These are phyloP conservation scores for Botrytis galanthina DNA, from an alignment of 2,329 filamentous ascomycete species.

Conservation along the genomic window DNA sequence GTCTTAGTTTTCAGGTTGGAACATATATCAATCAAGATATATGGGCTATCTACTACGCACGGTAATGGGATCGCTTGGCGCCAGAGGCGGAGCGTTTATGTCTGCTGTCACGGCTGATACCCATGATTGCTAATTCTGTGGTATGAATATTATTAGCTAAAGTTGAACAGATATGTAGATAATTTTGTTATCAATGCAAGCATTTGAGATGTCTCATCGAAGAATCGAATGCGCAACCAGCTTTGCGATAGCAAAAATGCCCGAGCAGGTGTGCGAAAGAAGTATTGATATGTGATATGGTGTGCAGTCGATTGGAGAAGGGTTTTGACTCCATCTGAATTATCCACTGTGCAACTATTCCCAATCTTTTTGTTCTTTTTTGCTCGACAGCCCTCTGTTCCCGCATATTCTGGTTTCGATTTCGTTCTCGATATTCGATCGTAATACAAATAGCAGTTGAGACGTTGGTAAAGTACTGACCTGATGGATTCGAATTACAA, in stretches of 20 bases:
- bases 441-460: background rate
- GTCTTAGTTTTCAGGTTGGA: conserved; percentile 64
- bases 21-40: conserved; percentile 59
- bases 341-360: conserved; percentile 7
- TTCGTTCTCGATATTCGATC: conserved; percentile 6
- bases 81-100: conserved; percentile 99
- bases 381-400: background rate
- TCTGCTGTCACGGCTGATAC: conserved; percentile 99
- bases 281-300: conserved; percentile 12
- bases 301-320: conserved; percentile 12
- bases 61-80: conserved; percentile 94
- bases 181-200: background rate
- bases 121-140: conserved; percentile 79
- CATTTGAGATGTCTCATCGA: background rate
- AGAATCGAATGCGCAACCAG: conserved; percentile 18
- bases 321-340: conserved; percentile 3
- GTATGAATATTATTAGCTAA: conserved; percentile 35
- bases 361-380: conserved; percentile 4
- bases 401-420: conserved; percentile 2
- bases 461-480: conserved; percentile 41
- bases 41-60: conserved; percentile 73
- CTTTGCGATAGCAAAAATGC: background rate
- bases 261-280: background rate
- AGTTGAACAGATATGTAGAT: background rate
- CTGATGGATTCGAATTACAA: conserved; percentile 50